phyloP scores from a whole-genome alignment of 192 early-diverging fungal genomes.

The Gryganskiella cystojenkinii region DNA sequence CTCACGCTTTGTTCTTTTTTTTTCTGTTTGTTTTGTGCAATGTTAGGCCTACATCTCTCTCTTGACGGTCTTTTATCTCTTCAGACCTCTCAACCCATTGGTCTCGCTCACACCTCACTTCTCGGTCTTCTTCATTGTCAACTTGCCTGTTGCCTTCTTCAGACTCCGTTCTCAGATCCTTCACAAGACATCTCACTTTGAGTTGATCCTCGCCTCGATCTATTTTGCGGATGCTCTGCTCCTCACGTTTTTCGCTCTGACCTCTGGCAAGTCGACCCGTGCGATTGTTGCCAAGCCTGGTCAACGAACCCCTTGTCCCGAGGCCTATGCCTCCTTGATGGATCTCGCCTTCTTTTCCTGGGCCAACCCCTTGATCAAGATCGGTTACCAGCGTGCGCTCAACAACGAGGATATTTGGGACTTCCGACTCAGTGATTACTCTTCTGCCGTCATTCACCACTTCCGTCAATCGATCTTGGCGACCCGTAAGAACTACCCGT shows the following conservation, averaged over 20 bases:
- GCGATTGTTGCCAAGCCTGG: constrained; percentile 38
- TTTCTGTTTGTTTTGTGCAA: not conserved
- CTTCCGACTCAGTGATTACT: constrained; percentile 47
- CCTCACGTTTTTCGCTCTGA: constrained; percentile 30
- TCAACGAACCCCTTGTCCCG: constrained; percentile 36
- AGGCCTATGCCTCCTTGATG: constrained; percentile 20
- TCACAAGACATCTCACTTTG: constrained; percentile 27
- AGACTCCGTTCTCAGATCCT: constrained; percentile 42
- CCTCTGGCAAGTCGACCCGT: constrained; percentile 25
- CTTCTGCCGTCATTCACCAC: constrained; percentile 48
- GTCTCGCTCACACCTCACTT: constrained; percentile 46
- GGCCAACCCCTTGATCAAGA: constrained; percentile 39
- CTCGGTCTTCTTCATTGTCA: constrained; percentile 44
- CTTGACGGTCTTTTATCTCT: constrained; percentile 31
- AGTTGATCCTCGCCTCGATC: constrained; percentile 35
- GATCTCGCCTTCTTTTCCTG: constrained; percentile 42
- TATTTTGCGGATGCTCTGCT: constrained; percentile 42
- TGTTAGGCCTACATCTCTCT: constrained; percentile 32
- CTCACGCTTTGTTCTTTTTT: not conserved
- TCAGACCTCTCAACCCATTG: constrained; percentile 48
- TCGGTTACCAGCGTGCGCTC: constrained; percentile 24
- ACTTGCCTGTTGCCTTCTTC: constrained; percentile 43
- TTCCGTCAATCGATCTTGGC: constrained; percentile 53
- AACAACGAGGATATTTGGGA: constrained; percentile 51
- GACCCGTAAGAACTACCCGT: constrained; percentile 41